Percentiles rank a stretch among this genome's conserved stretches.
phyloP scores from a whole-genome alignment of 2,329 filamentous ascomycete species.

The Dissoconium aciculare region DNA sequence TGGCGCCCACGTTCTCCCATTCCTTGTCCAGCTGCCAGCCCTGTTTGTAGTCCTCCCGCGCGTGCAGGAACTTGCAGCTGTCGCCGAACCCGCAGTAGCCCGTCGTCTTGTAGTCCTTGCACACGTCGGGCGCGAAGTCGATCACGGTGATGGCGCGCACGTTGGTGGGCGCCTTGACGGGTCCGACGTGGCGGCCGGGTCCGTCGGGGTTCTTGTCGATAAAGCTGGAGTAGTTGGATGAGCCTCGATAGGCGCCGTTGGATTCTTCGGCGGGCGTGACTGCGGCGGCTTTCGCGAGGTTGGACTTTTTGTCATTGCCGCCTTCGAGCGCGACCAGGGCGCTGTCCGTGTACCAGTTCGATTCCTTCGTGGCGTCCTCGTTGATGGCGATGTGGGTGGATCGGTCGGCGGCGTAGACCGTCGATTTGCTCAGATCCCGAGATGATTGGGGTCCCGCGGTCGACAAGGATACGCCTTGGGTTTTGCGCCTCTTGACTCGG shows the following conservation, averaged over 20 bases:
- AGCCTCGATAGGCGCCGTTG: slow-evolving; percentile 48
- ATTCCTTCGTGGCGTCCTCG: slow-evolving; percentile 80
- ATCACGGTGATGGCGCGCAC: slow-evolving; percentile 79
- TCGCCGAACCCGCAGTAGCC: slow-evolving; percentile 62
- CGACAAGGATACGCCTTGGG: slow-evolving; percentile 48
- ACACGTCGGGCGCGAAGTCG: slow-evolving; percentile 84
- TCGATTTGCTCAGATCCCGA: slow-evolving; percentile 20
- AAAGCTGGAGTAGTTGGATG: slow-evolving; percentile 57
- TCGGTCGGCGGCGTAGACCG: slow-evolving; percentile 43
- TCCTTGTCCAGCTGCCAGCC: slow-evolving; percentile 93
- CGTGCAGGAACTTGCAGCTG: slow-evolving; percentile 68
- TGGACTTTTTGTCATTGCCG: slow-evolving; percentile 4
- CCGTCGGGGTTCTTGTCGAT: slow-evolving; percentile 71
- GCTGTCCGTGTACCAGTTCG: slow-evolving; percentile 76
- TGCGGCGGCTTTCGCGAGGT: slow-evolving; percentile 27
- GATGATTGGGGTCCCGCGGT: slow-evolving; percentile 41
- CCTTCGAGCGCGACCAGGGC: slow-evolving; percentile 23
- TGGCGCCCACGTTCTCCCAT: slow-evolving; percentile 75
- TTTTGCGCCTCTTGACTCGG: slow-evolving; percentile 64
- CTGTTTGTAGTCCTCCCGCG: slow-evolving; percentile 65
- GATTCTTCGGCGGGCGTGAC: slow-evolving; percentile 9
- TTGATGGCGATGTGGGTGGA: slow-evolving; percentile 46
- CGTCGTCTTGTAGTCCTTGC: slow-evolving; percentile 83
- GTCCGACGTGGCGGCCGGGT: slow-evolving; percentile 51
- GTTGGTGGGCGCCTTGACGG: slow-evolving; percentile 76